Evolutionary conservation across 2,329 filamentous ascomycete species (phyloP).

Genomic region (Fonsecaea monophora): DNA sequence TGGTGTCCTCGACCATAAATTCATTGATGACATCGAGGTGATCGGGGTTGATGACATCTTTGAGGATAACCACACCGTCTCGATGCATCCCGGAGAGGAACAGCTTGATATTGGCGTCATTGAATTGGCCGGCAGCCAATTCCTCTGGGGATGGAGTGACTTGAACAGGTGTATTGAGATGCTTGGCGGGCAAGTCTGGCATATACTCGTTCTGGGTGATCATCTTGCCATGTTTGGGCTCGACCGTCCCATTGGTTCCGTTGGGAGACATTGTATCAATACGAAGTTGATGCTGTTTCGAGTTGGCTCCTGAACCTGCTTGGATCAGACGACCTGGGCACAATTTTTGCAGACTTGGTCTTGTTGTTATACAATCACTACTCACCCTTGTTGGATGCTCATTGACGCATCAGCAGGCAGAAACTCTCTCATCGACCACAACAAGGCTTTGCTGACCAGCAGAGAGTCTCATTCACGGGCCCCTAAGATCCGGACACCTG

Average conservation of each 20-base stretch:
- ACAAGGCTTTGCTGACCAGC: background rate
- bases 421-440: background rate
- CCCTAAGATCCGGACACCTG: constrained; percentile 10
- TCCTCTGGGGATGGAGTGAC: constrained; percentile 22
- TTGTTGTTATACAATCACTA: constrained; percentile 6
- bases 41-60: constrained; percentile 26
- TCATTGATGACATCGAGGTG: constrained; percentile 56
- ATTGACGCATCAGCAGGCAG: background rate
- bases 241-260: constrained; percentile 4
- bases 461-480: constrained; percentile 4
- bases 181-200: constrained; percentile 24
- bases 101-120: constrained; percentile 28
- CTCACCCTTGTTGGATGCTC: background rate
- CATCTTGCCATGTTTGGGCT: constrained; percentile 22
- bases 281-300: background rate
- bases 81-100: constrained; percentile 39
- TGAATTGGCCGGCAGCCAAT: constrained; percentile 16
- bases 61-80: constrained; percentile 48
- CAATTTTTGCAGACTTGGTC: background rate
- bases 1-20: constrained; percentile 60
- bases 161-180: constrained; percentile 24
- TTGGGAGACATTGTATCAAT: constrained; percentile 11
- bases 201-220: constrained; percentile 17
- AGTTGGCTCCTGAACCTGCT: background rate
- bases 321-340: background rate